Percentiles rank a stretch among this genome's conserved stretches.
phyloP scores from a whole-genome alignment of 108 stramenopile genomes.

The Nitzschia putrida region DNA sequence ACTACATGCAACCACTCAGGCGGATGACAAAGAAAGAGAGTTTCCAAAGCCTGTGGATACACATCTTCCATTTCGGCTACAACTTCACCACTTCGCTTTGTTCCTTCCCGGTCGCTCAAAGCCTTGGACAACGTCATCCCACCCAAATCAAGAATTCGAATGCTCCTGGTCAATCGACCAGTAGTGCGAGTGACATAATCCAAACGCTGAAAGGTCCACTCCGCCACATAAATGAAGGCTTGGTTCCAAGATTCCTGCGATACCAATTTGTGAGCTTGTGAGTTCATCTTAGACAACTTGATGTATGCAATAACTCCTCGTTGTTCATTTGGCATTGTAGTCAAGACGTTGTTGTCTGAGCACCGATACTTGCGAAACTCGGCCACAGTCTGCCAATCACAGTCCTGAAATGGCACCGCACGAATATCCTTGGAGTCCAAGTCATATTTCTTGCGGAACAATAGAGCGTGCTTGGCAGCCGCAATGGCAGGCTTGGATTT shows the following conservation, averaged over 20 bases:
- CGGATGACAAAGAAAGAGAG: no score
- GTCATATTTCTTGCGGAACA: constrained; percentile 18
- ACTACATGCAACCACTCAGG: background rate
- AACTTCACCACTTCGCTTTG: constrained; percentile 14
- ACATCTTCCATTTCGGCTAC: constrained; percentile 22
- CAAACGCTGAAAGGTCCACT: constrained; percentile 22
- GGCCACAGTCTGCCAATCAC: background rate
- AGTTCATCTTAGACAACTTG: background rate
- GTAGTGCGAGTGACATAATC: constrained; percentile 34
- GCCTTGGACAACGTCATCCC: background rate
- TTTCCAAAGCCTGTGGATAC: no score
- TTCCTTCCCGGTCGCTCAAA: background rate
- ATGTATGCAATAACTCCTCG: constrained; percentile 19
- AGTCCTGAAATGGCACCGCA: background rate
- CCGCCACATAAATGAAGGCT: constrained; percentile 10
- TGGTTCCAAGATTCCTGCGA: background rate
- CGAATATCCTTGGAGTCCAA: constrained; percentile 32
- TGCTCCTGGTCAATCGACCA: constrained; percentile 28
- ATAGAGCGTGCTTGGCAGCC: constrained; percentile 20
- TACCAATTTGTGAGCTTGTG: constrained; percentile 2
- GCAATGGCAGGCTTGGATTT: constrained; percentile 18
- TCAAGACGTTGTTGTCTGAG: background rate
- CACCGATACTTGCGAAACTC: background rate
- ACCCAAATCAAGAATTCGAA: constrained; percentile 15
- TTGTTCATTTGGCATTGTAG: constrained; percentile 11